These are phyloP conservation scores for Linnemannia schmuckeri DNA, from an alignment of 192 early-diverging fungal genomes.

Conservation along the genomic window DNA sequence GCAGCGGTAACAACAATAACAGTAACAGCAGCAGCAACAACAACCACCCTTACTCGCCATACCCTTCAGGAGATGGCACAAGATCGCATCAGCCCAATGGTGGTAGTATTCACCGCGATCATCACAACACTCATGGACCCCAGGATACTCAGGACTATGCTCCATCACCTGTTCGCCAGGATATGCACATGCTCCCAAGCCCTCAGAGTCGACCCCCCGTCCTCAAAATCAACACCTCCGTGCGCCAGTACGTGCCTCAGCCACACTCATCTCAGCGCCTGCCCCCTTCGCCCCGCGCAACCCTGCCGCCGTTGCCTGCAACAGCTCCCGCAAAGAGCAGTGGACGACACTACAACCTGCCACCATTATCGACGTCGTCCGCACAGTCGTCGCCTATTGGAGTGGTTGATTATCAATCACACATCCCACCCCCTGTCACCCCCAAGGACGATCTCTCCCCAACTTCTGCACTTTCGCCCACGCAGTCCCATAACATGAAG, in stretches of 20 bases:
- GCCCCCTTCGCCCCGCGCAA: constrained; percentile 47
- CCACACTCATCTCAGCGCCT: constrained; percentile 32
- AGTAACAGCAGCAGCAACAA: not conserved
- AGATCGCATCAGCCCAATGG: constrained; percentile 2
- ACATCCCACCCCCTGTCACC: constrained; percentile 48
- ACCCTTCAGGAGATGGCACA: not conserved
- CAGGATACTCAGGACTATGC: constrained; percentile 35
- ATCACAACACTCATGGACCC: constrained; percentile 17
- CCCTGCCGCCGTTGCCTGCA: constrained; percentile 29
- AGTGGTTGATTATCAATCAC: constrained; percentile 40
- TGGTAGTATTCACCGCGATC: constrained; percentile 22
- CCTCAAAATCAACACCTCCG: constrained; percentile 51
- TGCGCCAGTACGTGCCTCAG: constrained; percentile 33
- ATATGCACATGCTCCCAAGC: constrained; percentile 38
- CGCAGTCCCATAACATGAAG: constrained; percentile 24
- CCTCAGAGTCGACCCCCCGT: constrained; percentile 40
- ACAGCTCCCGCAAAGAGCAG: constrained; percentile 18
- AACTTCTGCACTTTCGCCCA: constrained; percentile 50
- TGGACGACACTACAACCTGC: constrained; percentile 37
- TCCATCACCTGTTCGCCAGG: constrained; percentile 23
- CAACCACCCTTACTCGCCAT: not conserved
- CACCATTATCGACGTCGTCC: constrained; percentile 17
- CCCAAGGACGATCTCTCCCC: constrained; percentile 51
- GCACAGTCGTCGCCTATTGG: constrained; percentile 45
- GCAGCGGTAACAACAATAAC: not conserved